phyloP scores from a whole-genome alignment of 2,329 filamentous ascomycete species.

The Trichophaea hybrida region DNA sequence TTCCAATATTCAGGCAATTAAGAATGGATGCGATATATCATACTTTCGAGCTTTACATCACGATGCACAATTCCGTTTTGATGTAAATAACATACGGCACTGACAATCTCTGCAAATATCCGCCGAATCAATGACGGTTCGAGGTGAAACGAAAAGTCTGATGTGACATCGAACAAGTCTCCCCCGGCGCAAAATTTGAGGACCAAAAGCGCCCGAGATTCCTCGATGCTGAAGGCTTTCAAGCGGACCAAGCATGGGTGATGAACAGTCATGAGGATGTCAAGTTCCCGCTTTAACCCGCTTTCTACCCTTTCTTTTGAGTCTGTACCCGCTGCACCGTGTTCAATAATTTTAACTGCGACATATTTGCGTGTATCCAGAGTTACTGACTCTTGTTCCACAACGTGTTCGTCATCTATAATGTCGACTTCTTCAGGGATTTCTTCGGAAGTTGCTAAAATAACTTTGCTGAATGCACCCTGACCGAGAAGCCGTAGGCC shows the following conservation, averaged over 20 bases:
- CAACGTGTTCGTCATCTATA: slow-evolving; percentile 31
- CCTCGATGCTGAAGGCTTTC: slow-evolving; percentile 79
- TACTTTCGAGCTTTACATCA: slow-evolving; percentile 97
- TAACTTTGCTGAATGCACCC: slow-evolving; percentile 89
- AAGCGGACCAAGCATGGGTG: slow-evolving; percentile 85
- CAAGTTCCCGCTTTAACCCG: slow-evolving; percentile 83
- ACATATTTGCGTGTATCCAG: slow-evolving; percentile 67
- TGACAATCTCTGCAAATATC: slow-evolving; percentile 79
- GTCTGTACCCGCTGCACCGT: slow-evolving; percentile 82
- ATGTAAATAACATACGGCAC: slow-evolving; percentile 76
- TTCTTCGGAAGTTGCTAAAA: slow-evolving; percentile 71
- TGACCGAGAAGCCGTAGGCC: slow-evolving; percentile 70
- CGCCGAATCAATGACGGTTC: slow-evolving; percentile 57
- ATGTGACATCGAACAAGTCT: slow-evolving; percentile 87
- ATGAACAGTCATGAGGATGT: slow-evolving; percentile 75
- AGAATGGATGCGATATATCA: slow-evolving; percentile 31
- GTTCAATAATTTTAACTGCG: slow-evolving; percentile 88
- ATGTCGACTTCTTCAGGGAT: slow-evolving; percentile 37
- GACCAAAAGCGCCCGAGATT: slow-evolving; percentile 67
- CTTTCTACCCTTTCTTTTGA: slow-evolving; percentile 79
- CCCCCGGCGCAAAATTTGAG: slow-evolving; percentile 87
- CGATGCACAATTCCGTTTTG: slow-evolving; percentile 76
- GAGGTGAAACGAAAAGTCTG: slow-evolving; percentile 52
- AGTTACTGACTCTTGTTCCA: slow-evolving; percentile 33
- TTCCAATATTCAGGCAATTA: slow-evolving; percentile 3